Evolutionary conservation across 805 yeast species (phyloP).

Genomic region (Cyberlindnera japonica): DNA sequence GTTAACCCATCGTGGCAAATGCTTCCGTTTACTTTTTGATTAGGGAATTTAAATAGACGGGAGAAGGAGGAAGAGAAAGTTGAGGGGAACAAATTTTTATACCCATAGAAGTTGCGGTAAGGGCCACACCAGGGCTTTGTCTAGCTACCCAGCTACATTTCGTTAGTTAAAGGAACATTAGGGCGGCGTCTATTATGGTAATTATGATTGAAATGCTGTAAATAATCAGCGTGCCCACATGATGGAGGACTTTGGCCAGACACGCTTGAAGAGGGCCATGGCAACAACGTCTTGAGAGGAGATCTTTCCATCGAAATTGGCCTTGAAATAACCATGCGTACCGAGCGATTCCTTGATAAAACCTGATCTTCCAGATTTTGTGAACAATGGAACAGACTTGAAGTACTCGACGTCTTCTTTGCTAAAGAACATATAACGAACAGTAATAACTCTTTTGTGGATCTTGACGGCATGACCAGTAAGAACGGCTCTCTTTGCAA

Average conservation of each 20-base stretch:
- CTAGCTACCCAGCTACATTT: too few species aligned
- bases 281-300: slow-evolving; percentile 91
- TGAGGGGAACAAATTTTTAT: slow-evolving; percentile 9
- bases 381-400: slow-evolving; percentile 87
- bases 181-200: too few species aligned
- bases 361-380: slow-evolving; percentile 91
- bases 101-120: slow-evolving; percentile 2
- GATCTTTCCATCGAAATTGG: slow-evolving; percentile 86
- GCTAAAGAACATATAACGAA: slow-evolving; percentile 96
- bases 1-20: slow-evolving; percentile 33
- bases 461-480: slow-evolving; percentile 96
- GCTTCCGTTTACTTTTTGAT: slow-evolving; percentile 33
- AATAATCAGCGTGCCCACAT: slow-evolving; percentile 30
- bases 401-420: slow-evolving; percentile 84
- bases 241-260: slow-evolving; percentile 68
- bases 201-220: slow-evolving; percentile 1
- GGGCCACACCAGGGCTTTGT: slow-evolving; percentile 11
- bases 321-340: slow-evolving; percentile 97
- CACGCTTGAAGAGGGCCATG: slow-evolving; percentile 89
- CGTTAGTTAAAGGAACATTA: slow-evolving; percentile 5
- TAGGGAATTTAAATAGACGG: slow-evolving; percentile 22
- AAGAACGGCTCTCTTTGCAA: slow-evolving; percentile 83
- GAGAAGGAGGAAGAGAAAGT: slow-evolving; percentile 5
- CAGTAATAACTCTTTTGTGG: slow-evolving; percentile 86
- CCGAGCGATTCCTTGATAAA: slow-evolving; percentile 94